These are phyloP conservation scores for Mycosphaerella sp. DNA, from an alignment of 2,329 filamentous ascomycete genomes.

Conservation along the genomic window DNA sequence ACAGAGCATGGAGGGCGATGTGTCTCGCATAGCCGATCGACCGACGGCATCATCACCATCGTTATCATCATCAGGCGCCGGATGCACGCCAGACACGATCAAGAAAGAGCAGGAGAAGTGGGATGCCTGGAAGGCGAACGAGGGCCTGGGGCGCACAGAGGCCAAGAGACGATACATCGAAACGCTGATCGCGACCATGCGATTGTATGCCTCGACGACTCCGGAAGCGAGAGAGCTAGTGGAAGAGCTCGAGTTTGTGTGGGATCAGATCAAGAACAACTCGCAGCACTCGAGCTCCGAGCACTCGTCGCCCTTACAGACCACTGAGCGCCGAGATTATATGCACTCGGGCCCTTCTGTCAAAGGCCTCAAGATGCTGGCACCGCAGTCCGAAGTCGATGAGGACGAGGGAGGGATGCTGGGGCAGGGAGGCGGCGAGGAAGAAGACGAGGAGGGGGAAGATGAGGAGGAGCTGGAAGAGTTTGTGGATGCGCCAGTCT, in stretches of 20 bases:
- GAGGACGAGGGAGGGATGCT: conserved; percentile 24
- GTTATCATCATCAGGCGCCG: conserved; percentile 8
- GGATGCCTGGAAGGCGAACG: conserved; percentile 93
- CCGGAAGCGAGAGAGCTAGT: conserved; percentile 82
- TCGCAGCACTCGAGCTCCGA: conserved; percentile 31
- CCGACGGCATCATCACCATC: conserved; percentile 42
- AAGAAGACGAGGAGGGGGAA: conserved; percentile 46
- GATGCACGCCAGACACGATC: conserved; percentile 20
- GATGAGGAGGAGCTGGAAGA: conserved; percentile 40
- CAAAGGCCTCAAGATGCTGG: conserved; percentile 54
- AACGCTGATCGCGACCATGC: conserved; percentile 93
- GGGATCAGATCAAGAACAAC: conserved; percentile 91
- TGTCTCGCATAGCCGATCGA: conserved; percentile 86
- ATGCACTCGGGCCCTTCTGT: conserved; percentile 26
- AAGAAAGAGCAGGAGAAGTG: conserved; percentile 41
- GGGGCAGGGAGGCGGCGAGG: conserved; percentile 29
- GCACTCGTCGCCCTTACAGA: conserved; percentile 27
- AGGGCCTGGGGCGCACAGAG: conserved; percentile 76
- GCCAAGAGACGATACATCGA: conserved; percentile 92
- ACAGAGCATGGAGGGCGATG: conserved; percentile 97
- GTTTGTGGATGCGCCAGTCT: conserved; percentile 46
- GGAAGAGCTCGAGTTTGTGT: conserved; percentile 94
- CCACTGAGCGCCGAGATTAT: conserved; percentile 33
- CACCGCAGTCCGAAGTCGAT: conserved; percentile 71
- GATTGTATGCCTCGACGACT: conserved; percentile 81